A percentile compares a stretch with the other conserved stretches of the same genome.
phyloP scores from a whole-genome alignment of 768 basidiomycete genomes.

The Lactifluus piperatus region DNA sequence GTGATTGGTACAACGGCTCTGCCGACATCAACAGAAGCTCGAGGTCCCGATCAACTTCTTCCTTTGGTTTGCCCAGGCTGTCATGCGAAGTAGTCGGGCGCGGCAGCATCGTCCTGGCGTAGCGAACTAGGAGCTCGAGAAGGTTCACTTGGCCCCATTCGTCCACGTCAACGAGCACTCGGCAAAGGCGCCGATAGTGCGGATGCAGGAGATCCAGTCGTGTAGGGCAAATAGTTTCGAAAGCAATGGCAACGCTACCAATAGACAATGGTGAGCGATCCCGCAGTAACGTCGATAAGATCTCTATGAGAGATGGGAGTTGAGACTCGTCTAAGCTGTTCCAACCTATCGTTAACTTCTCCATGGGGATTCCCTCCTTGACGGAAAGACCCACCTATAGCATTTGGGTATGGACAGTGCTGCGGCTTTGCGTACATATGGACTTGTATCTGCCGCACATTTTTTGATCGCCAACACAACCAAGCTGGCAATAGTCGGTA shows the following conservation, averaged over 20 bases:
- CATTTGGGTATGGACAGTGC: conserved; percentile 85
- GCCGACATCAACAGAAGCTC: conserved; percentile 61
- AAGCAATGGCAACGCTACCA: conserved; percentile 80
- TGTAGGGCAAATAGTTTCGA: conserved; percentile 79
- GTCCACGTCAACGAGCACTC: conserved; percentile 81
- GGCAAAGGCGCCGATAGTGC: conserved; percentile 80
- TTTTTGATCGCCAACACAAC: conserved; percentile 88
- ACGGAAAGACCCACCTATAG: conserved; percentile 46
- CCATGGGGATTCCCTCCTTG: neutral
- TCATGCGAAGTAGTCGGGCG: conserved; percentile 39
- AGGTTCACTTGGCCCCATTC: conserved; percentile 93
- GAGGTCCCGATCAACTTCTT: conserved; percentile 72
- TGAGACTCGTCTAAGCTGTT: conserved; percentile 67
- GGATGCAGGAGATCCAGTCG: conserved; percentile 81
- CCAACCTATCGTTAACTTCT: neutral
- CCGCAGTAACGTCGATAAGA: conserved; percentile 53
- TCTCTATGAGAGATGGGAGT: conserved; percentile 57
- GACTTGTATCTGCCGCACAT: conserved; percentile 84
- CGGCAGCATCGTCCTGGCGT: conserved; percentile 77
- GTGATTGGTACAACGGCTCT: conserved; percentile 74
- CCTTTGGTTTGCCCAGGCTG: conserved; percentile 28
- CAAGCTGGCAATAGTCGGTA: conserved; percentile 79
- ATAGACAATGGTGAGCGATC: conserved; percentile 83
- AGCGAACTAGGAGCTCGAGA: conserved; percentile 69
- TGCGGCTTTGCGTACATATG: conserved; percentile 90